phyloP scores from a whole-genome alignment of 2,329 filamentous ascomycete genomes.

The Trichoderma atroviride region DNA sequence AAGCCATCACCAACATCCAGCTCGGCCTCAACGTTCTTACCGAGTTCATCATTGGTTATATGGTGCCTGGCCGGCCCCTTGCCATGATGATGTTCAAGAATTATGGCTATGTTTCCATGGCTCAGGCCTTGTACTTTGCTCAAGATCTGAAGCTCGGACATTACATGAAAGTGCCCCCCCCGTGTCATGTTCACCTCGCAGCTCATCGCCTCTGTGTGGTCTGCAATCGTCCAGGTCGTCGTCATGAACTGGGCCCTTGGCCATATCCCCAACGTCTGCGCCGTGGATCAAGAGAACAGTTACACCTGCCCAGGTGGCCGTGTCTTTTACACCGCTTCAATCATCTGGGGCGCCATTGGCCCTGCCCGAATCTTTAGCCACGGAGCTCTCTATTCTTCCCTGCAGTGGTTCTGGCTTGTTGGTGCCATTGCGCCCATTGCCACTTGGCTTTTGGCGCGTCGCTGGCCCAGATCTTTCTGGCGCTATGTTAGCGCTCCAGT shows the following conservation, averaged over 20 bases:
- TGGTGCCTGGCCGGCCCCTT: slow-evolving; percentile 69
- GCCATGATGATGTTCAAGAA: slow-evolving; percentile 81
- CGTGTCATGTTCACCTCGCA: slow-evolving; percentile 65
- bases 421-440: slow-evolving; percentile 64
- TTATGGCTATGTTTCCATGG: slow-evolving; percentile 70
- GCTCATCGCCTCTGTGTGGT: slow-evolving; percentile 62
- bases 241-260: slow-evolving; percentile 69
- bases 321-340: slow-evolving; percentile 68
- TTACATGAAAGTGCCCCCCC: slow-evolving; percentile 67
- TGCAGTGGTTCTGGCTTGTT: slow-evolving; percentile 73
- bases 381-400: slow-evolving; percentile 61
- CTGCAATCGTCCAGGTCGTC: slow-evolving; percentile 62
- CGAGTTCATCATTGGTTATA: slow-evolving; percentile 74
- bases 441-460: slow-evolving; percentile 64
- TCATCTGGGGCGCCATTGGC: slow-evolving; percentile 75
- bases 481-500: slow-evolving; percentile 70
- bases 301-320: slow-evolving; percentile 60
- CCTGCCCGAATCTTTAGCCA: slow-evolving; percentile 69
- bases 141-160: slow-evolving; percentile 70
- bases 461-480: slow-evolving; percentile 62
- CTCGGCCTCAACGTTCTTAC: slow-evolving; percentile 71
- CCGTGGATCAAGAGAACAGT: slow-evolving; percentile 53
- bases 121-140: slow-evolving; percentile 65
- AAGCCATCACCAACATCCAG: slow-evolving; percentile 64
- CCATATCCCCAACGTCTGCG: slow-evolving; percentile 65